These are phyloP conservation scores for Syncephalis fuscata DNA, from an alignment of 371 early-diverging fungal genomes.

Conservation along the genomic window DNA sequence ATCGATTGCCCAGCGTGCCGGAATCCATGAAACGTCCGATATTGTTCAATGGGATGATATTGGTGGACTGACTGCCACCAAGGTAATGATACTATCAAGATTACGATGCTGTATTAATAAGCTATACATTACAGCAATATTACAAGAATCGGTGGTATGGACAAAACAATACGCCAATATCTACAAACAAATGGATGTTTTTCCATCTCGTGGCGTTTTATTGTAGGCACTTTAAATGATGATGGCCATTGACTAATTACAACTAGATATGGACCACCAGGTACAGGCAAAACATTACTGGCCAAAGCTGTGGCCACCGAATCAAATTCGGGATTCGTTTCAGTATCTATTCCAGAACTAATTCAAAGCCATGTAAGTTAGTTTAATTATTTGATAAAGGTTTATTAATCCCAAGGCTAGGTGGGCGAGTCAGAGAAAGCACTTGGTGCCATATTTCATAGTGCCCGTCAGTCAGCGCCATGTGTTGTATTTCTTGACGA, in stretches of 20 bases:
- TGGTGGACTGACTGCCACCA: constrained; percentile 84
- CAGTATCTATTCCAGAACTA: constrained; percentile 84
- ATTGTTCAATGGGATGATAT: constrained; percentile 71
- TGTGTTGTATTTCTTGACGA: constrained; percentile 98
- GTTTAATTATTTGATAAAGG: constrained; percentile 26
- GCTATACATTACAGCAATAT: constrained; percentile 12
- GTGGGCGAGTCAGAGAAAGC: constrained; percentile 90
- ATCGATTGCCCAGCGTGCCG: constrained; percentile 13
- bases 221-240: constrained; percentile 17
- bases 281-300: constrained; percentile 82
- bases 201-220: constrained; percentile 50
- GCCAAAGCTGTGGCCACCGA: constrained; percentile 88
- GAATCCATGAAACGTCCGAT: constrained; percentile 28
- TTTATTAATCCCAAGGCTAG: constrained; percentile 13
- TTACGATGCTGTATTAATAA: neutral
- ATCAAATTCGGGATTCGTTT: constrained; percentile 82
- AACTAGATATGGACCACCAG: constrained; percentile 71
- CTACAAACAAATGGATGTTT: constrained; percentile 40
- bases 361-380: constrained; percentile 42
- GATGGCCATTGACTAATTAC: constrained; percentile 17
- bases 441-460: constrained; percentile 71
- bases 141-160: constrained; percentile 89
- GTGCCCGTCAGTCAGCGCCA: constrained; percentile 77
- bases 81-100: constrained; percentile 20
- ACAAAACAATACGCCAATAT: constrained; percentile 48